Evolutionary conservation across 192 early-diverging fungal species (phyloP).

Genomic region (Coemansia sp.): DNA sequence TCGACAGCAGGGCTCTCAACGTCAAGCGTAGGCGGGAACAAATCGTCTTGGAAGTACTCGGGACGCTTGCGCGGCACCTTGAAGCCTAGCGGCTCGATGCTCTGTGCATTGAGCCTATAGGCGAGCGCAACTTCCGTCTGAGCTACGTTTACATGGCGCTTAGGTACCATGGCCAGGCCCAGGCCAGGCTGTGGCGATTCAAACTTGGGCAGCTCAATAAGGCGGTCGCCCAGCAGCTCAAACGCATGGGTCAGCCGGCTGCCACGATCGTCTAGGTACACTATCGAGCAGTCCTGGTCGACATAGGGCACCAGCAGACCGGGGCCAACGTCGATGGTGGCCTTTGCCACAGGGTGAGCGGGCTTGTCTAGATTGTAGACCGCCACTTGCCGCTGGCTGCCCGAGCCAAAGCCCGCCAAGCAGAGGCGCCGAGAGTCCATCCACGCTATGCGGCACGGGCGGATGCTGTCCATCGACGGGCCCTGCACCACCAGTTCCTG

Average conservation of each 20-base stretch:
- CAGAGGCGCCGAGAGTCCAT: slow-evolving; percentile 52
- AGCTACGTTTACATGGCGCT: slow-evolving; percentile 59
- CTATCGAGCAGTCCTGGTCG: slow-evolving; percentile 64
- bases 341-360: slow-evolving; percentile 36
- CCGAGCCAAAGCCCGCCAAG: slow-evolving; percentile 71
- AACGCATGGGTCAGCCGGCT: slow-evolving; percentile 74
- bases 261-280: slow-evolving; percentile 73
- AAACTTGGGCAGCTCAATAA: slow-evolving; percentile 57
- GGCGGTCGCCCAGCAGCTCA: slow-evolving; percentile 53
- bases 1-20: slow-evolving; percentile 48
- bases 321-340: slow-evolving; percentile 68
- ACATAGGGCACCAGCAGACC: slow-evolving; percentile 66
- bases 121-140: slow-evolving; percentile 67
- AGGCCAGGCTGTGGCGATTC: slow-evolving; percentile 62
- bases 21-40: slow-evolving; percentile 69
- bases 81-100: slow-evolving; percentile 70
- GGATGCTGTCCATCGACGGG: slow-evolving; percentile 62
- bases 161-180: slow-evolving; percentile 70
- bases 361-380: slow-evolving; percentile 51
- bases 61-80: slow-evolving; percentile 73
- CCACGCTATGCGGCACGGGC: slow-evolving; percentile 67
- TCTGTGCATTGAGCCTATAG: slow-evolving; percentile 64
- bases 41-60: slow-evolving; percentile 90
- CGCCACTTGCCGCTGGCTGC: slow-evolving; percentile 67
- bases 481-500: slow-evolving; percentile 59